phyloP scores from a whole-genome alignment of 2,329 filamentous ascomycete genomes.

The Colletotrichum lentis region DNA sequence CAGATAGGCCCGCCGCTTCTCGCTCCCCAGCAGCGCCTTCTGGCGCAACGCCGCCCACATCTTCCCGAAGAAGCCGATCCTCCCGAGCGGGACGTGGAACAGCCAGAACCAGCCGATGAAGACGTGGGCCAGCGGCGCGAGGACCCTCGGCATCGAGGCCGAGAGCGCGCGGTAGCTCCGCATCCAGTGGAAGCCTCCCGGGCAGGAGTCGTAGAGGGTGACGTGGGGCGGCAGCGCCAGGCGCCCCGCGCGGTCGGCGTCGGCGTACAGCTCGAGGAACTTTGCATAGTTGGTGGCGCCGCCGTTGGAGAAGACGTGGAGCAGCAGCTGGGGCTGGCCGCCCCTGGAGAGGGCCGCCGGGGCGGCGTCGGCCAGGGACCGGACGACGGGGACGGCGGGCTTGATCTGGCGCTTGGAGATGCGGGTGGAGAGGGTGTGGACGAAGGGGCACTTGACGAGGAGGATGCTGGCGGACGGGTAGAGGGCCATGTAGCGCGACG shows the following conservation, averaged over 20 bases:
- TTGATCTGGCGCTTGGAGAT: slow-evolving; percentile 47
- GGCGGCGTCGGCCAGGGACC: slow-evolving; percentile 42
- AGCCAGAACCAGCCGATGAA: slow-evolving; percentile 47
- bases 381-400: slow-evolving; percentile 53
- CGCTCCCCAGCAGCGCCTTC: slow-evolving; percentile 44
- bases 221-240: slow-evolving; percentile 52
- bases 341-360: slow-evolving; percentile 30
- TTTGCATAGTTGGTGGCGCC: slow-evolving; percentile 54
- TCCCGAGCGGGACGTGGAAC: slow-evolving; percentile 44
- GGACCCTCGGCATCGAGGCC: slow-evolving; percentile 47
- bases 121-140: slow-evolving; percentile 48
- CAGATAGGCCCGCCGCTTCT: slow-evolving; percentile 59
- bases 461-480: slow-evolving; percentile 58
- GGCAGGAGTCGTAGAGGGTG: slow-evolving; percentile 58
- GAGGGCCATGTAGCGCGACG: slow-evolving; percentile 53
- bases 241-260: slow-evolving; percentile 38
- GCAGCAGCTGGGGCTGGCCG: slow-evolving; percentile 47
- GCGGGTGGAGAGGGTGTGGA: slow-evolving; percentile 48
- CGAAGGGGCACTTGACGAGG: slow-evolving; percentile 54
- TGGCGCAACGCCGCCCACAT: slow-evolving; percentile 52
- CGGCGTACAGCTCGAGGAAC: slow-evolving; percentile 49
- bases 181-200: slow-evolving; percentile 54
- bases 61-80: slow-evolving; percentile 45
- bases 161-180: slow-evolving; percentile 53
- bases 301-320: slow-evolving; percentile 64